Percentiles rank a stretch among this genome's conserved stretches.
Conservation (phyloP, 495 filamentous ascomycete species). For the Penicillium chermesinum region DNA sequence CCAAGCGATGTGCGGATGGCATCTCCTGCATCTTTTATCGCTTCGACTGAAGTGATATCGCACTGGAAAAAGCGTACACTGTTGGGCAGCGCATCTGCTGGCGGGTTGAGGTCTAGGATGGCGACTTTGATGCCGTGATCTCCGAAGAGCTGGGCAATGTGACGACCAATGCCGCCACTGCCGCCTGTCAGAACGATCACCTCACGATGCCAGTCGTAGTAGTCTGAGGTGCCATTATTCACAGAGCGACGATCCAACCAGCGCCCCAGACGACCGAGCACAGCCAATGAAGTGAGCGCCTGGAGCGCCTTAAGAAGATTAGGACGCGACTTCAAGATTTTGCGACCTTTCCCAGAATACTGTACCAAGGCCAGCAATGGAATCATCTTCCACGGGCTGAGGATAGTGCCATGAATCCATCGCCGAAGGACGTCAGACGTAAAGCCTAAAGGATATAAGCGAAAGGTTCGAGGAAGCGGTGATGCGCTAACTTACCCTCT, state of each 20-base stretch:
- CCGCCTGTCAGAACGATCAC: conserved; percentile 69
- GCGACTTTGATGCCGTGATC: conserved; percentile 56
- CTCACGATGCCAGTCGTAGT: conserved; percentile 64
- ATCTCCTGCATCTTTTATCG: conserved; percentile 42
- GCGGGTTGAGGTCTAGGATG: conserved; percentile 62
- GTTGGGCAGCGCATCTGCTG: conserved; percentile 48
- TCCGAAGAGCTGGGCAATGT: conserved; percentile 56
- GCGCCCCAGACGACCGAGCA: conserved; percentile 42
- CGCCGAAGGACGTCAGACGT: conserved; percentile 53
- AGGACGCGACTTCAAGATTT: conserved; percentile 45
- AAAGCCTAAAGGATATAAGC: conserved; percentile 43
- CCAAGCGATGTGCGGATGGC: conserved; percentile 53
- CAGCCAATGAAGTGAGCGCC: conserved; percentile 31
- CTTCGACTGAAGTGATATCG: conserved; percentile 53
- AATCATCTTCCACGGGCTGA: conserved; percentile 55
- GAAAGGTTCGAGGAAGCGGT: background rate
- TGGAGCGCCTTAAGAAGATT: conserved; percentile 23
- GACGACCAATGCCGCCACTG: conserved; percentile 61
- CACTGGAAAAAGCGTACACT: conserved; percentile 58
- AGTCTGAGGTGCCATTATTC: conserved; percentile 58
- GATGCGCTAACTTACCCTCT: conserved; percentile 21
- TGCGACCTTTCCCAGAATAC: conserved; percentile 53
- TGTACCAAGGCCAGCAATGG: conserved; percentile 53
- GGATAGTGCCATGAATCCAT: conserved; percentile 49
- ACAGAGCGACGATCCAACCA: conserved; percentile 49